Evolutionary conservation across 192 early-diverging fungal genomes (phyloP).

Genomic region (Coemansia sp.): DNA sequence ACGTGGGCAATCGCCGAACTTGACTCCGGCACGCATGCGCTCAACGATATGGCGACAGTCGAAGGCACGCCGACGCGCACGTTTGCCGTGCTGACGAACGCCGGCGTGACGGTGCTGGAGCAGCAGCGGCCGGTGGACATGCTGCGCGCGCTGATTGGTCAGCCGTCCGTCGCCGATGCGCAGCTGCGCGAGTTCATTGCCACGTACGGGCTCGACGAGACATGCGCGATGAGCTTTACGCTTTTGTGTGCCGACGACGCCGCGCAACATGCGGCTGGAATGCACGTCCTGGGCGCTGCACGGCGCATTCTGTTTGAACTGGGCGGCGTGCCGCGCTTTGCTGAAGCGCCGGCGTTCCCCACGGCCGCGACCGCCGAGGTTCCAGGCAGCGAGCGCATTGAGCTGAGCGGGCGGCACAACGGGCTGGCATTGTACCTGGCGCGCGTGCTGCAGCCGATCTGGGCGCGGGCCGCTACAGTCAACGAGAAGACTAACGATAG

Average conservation of each 20-base stretch:
- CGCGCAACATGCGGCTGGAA: slow-evolving; percentile 3
- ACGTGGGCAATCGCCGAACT: slow-evolving; percentile 78
- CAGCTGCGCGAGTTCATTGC: slow-evolving; percentile 55
- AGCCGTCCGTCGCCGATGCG: slow-evolving; percentile 35
- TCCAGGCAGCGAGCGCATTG: slow-evolving; percentile 27
- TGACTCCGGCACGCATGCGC: slow-evolving; percentile 12
- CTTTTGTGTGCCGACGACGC: slow-evolving; percentile 57
- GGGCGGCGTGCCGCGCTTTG: slow-evolving; percentile 45
- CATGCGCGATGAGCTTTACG: slow-evolving; percentile 85
- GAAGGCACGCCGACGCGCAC: slow-evolving; percentile 56
- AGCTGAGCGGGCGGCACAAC: slow-evolving; percentile 70
- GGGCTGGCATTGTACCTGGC: slow-evolving; percentile 75
- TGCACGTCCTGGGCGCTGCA: slow-evolving; percentile 34
- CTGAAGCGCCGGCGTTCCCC: slow-evolving; percentile 26
- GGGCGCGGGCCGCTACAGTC: slow-evolving; percentile 54
- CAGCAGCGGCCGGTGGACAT: slow-evolving; percentile 81
- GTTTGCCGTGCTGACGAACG: slow-evolving; percentile 75
- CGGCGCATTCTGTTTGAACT: slow-evolving; percentile 45
- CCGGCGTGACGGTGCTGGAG: slow-evolving; percentile 62
- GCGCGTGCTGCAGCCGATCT: slow-evolving; percentile 70
- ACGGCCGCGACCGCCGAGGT: not conserved
- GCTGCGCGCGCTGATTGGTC: slow-evolving; percentile 58
- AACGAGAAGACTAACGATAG: not conserved
- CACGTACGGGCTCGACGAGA: slow-evolving; percentile 63
- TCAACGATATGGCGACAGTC: slow-evolving; percentile 71